Evolutionary conservation across 345 rosid genomes (phyloP).

Genomic region (Erodium maritimum): DNA sequence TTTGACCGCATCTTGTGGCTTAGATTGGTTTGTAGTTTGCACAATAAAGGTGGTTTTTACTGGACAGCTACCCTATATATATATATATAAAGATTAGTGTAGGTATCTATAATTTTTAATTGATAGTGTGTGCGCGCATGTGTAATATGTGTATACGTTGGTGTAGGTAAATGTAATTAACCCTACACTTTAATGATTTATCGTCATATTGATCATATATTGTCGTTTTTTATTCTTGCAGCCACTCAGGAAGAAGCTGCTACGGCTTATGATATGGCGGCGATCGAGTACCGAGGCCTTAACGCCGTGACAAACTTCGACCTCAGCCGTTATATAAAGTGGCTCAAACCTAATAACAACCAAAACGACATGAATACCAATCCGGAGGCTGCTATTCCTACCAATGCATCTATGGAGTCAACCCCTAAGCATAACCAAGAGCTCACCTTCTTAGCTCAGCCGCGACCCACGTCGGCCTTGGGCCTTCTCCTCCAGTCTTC

Average conservation of each 20-base stretch:
- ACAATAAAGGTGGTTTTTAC: too few species aligned
- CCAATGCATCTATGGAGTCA: neutral
- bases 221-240: slow-evolving; percentile 26
- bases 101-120: too few species aligned
- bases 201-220: too few species aligned
- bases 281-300: slow-evolving; percentile 85
- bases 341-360: slow-evolving; percentile 33
- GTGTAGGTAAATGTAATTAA: too few species aligned
- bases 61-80: too few species aligned
- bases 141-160: too few species aligned
- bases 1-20: too few species aligned
- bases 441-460: slow-evolving; percentile 11
- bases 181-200: too few species aligned
- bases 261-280: slow-evolving; percentile 90
- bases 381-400: neutral
- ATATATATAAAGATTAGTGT: too few species aligned
- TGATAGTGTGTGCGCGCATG: too few species aligned
- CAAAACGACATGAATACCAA: slow-evolving; percentile 4
- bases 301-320: slow-evolving; percentile 95
- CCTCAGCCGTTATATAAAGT: slow-evolving; percentile 70
- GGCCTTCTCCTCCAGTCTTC: slow-evolving; percentile 55
- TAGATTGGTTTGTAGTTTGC: too few species aligned
- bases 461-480: slow-evolving; percentile 39
- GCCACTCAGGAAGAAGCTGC: too few species aligned
- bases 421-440: slow-evolving; percentile 11